Conservation (phyloP, 495 filamentous ascomycete species). For the Niebla homalea region DNA sequence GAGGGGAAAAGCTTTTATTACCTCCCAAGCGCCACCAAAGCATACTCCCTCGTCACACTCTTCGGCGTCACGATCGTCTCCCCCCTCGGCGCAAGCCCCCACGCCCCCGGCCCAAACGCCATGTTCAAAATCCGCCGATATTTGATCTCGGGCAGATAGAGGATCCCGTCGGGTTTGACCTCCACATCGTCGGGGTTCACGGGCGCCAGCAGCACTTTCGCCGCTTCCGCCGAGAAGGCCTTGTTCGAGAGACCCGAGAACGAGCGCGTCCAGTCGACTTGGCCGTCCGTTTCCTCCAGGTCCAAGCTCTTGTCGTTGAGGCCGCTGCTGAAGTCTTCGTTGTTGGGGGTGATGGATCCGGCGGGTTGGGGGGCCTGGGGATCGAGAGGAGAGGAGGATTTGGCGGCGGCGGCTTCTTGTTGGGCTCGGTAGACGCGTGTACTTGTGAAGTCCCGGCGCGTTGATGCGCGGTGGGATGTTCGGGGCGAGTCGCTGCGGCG, state of each 20-base stretch:
- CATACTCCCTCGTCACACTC: constrained; percentile 89
- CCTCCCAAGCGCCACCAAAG: constrained; percentile 79
- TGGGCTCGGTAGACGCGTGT: constrained; percentile 12
- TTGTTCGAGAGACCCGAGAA: constrained; percentile 73
- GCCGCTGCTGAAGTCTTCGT: constrained; percentile 38
- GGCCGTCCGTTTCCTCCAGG: constrained; percentile 29
- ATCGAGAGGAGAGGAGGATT: constrained; percentile 11
- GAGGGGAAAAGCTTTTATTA: constrained; percentile 29
- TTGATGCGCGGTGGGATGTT: constrained; percentile 1
- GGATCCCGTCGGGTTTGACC: constrained; percentile 90
- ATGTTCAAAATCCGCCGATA: constrained; percentile 83
- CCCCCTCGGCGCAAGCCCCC: constrained; percentile 83
- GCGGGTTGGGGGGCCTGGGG: constrained; percentile 14
- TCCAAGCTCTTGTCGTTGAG: constrained; percentile 39
- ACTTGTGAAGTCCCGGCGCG: constrained; percentile 8
- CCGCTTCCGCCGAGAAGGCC: constrained; percentile 65
- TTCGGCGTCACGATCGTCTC: constrained; percentile 83
- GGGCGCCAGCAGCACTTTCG: constrained; percentile 54
- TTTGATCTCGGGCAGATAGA: constrained; percentile 97
- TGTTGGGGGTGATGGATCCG: constrained; percentile 27
- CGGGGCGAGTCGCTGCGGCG: constrained; percentile 2
- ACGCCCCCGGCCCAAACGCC: constrained; percentile 90
- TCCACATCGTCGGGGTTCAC: constrained; percentile 69
- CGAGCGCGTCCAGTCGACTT: constrained; percentile 86
- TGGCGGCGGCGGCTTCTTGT: constrained; percentile 14